phyloP scores from a whole-genome alignment of 768 basidiomycete genomes.

The Termitomyces sp. region DNA sequence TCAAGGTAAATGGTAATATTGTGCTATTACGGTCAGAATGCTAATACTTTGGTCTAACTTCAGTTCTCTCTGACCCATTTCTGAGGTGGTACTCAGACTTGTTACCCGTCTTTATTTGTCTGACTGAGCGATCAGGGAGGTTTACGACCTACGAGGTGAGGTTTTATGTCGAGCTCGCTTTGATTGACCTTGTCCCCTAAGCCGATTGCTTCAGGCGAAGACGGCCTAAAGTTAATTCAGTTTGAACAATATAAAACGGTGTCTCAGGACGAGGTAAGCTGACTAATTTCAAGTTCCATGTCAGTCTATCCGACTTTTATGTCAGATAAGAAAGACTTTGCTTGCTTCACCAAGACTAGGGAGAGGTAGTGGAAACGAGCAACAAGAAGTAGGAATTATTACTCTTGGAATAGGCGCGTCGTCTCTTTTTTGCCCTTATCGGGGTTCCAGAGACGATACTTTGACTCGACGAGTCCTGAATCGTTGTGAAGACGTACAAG shows the following conservation, averaged over 20 bases:
- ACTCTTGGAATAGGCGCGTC: constrained; percentile 46
- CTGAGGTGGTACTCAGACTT: constrained; percentile 39
- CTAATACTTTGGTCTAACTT: not conserved
- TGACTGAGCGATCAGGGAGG: constrained; percentile 40
- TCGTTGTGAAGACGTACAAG: constrained; percentile 31
- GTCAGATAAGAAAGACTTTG: constrained; percentile 45
- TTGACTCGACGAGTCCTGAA: constrained; percentile 25
- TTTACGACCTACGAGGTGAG: constrained; percentile 72
- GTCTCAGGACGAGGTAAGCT: constrained; percentile 44
- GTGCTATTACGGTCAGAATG: not conserved
- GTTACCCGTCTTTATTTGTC: constrained; percentile 16
- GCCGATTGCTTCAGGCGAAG: constrained; percentile 20
- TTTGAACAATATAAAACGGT: constrained; percentile 39
- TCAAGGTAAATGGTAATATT: constrained; percentile 48
- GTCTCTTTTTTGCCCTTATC: constrained; percentile 38
- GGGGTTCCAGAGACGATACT: constrained; percentile 22
- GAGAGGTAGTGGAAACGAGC: constrained; percentile 26
- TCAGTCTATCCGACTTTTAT: not conserved
- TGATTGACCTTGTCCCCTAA: not conserved
- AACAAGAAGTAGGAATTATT: constrained; percentile 40
- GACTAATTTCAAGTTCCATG: too few relatives aligned
- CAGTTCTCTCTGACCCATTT: constrained; percentile 72
- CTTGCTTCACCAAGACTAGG: constrained; percentile 28
- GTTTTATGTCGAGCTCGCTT: not conserved
- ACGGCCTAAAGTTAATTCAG: constrained; percentile 41